Conservation (phyloP, 2,329 filamentous ascomycete species). For the Hypoxylon sp. region DNA sequence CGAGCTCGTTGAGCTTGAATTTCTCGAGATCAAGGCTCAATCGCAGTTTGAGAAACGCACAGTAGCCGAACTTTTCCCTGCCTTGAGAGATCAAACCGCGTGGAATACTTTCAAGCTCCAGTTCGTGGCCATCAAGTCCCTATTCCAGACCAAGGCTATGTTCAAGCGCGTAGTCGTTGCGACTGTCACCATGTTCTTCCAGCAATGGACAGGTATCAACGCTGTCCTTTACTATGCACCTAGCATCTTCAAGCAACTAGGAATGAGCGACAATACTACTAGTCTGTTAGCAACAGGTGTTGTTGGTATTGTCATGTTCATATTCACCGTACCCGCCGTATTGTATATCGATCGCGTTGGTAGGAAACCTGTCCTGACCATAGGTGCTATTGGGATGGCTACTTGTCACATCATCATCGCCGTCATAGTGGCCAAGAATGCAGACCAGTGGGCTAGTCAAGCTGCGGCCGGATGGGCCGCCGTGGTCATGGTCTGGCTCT, state of each 20-base stretch:
- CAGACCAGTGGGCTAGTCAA: conserved; percentile 71
- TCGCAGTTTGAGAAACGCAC: conserved; percentile 82
- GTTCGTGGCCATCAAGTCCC: conserved; percentile 75
- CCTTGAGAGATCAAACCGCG: conserved; percentile 70
- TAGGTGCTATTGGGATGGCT: conserved; percentile 79
- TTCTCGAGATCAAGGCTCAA: conserved; percentile 86
- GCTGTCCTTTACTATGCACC: conserved; percentile 79
- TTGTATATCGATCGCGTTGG: conserved; percentile 76
- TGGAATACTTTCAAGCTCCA: conserved; percentile 78
- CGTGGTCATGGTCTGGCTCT: conserved; percentile 79
- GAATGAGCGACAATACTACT: conserved; percentile 65
- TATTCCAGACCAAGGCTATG: conserved; percentile 77
- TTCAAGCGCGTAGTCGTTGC: conserved; percentile 76
- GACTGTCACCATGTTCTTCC: conserved; percentile 74
- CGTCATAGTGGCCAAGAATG: conserved; percentile 75
- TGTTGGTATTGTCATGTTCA: conserved; percentile 78
- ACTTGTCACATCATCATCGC: conserved; percentile 80
- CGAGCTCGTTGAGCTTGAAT: conserved; percentile 80
- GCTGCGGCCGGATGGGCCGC: conserved; percentile 78
- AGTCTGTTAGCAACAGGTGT: conserved; percentile 79
- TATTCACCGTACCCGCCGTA: conserved; percentile 77
- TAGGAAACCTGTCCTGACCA: conserved; percentile 72
- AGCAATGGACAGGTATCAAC: conserved; percentile 68
- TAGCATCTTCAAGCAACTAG: conserved; percentile 77
- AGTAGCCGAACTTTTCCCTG: conserved; percentile 76